phyloP scores from a whole-genome alignment of 129 eudicot genomes.

The Flaveria bidentis region DNA sequence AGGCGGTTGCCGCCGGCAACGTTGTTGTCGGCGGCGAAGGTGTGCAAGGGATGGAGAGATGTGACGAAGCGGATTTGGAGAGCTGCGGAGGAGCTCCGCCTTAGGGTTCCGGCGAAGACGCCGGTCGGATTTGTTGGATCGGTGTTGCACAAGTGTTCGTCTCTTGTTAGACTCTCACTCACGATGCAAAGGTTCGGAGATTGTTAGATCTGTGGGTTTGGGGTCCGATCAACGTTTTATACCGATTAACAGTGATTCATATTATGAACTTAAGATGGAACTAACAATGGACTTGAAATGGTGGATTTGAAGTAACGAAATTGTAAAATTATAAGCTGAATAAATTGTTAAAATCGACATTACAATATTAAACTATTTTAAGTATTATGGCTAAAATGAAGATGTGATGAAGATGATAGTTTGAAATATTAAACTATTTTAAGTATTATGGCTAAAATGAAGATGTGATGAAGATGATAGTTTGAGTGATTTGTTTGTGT shows the following conservation, averaged over 20 bases:
- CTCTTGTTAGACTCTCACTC: constrained; percentile 66
- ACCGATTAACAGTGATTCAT: background rate
- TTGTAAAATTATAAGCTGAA: background rate
- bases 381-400: constrained; percentile 5
- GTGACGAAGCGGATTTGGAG: constrained; percentile 62
- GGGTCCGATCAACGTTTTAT: background rate
- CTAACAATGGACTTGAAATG: background rate
- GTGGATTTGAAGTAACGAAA: background rate
- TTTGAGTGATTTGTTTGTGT: constrained; percentile 21
- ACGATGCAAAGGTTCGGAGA: constrained; percentile 76
- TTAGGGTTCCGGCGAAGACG: constrained; percentile 70
- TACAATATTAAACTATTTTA: background rate
- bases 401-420: background rate
- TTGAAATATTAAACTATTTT: background rate
- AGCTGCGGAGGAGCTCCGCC: constrained; percentile 82
- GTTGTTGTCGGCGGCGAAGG: constrained; percentile 72
- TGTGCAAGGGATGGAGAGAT: constrained; percentile 89
- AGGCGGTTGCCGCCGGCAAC: constrained; percentile 75
- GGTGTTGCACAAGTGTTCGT: constrained; percentile 72
- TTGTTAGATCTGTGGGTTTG: constrained; percentile 43
- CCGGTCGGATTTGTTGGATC: constrained; percentile 77
- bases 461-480: background rate
- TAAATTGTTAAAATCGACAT: background rate
- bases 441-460: constrained; percentile 4
- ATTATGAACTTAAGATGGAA: background rate